Conservation (phyloP, 139 green algal species). For the Dunaliella sp. region DNA sequence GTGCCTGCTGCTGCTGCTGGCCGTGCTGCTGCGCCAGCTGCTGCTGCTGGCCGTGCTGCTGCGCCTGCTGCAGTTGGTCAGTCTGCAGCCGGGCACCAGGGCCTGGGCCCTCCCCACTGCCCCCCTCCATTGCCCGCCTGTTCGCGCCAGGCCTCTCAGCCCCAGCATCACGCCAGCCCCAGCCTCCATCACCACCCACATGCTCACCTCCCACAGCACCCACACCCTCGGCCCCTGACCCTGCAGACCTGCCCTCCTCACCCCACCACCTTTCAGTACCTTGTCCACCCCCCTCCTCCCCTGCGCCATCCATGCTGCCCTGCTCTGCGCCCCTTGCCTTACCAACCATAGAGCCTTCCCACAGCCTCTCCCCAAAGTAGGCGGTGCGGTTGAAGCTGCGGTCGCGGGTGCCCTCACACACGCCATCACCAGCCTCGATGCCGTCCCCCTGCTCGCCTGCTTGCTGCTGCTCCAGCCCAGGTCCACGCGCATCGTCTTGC, state of each 20-base stretch:
- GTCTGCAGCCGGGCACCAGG: no score
- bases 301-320: not conserved
- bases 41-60: no score
- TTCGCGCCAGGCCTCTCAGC: no score
- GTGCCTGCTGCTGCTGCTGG: slow-evolving; percentile 7
- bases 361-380: not conserved
- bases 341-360: not conserved
- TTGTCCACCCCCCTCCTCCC: not conserved
- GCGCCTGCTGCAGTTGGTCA: no score
- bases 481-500: no score
- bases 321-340: not conserved
- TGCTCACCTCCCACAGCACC: not conserved
- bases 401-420: not conserved
- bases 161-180: no score
- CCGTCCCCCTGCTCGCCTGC: no score
- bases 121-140: no score
- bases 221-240: not conserved
- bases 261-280: not conserved
- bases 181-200: not conserved
- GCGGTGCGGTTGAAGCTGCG: not conserved
- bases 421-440: no score
- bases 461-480: no score
- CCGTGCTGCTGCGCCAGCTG: not conserved
- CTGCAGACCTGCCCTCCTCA: not conserved
- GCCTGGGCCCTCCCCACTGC: no score